Evolutionary conservation across 345 rosid species (phyloP).

Genomic region (Arabis hirsuta): DNA sequence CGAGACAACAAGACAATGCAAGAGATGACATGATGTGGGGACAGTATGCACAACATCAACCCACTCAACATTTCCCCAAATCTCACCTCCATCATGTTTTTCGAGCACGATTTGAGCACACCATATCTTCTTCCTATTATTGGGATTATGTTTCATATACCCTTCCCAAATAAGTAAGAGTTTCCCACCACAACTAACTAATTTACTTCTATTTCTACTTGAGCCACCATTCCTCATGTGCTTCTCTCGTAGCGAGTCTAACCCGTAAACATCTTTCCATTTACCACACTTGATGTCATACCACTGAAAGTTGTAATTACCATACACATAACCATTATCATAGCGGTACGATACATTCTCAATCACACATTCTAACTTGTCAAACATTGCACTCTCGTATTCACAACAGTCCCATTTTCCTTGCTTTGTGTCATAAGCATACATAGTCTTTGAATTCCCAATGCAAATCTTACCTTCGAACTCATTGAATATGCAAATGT

Average conservation of each 20-base stretch:
- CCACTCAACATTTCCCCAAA: slow-evolving; percentile 23
- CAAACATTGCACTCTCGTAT: neutral
- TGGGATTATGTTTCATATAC: neutral
- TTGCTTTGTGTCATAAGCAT: slow-evolving; percentile 9
- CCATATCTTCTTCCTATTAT: slow-evolving; percentile 7
- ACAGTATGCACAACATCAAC: slow-evolving; percentile 7
- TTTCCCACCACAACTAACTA: slow-evolving; percentile 25
- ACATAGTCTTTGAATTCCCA: neutral
- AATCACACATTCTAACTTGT: neutral
- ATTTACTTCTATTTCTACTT: neutral
- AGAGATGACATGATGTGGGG: neutral
- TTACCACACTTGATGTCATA: neutral
- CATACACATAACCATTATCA: too few relatives aligned
- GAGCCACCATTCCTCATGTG: neutral
- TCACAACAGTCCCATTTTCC: neutral
- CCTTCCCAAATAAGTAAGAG: slow-evolving; percentile 1
- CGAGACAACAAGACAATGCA: neutral
- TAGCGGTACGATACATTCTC: neutral
- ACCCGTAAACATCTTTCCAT: neutral
- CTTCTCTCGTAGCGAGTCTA: neutral
- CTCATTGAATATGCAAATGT: neutral
- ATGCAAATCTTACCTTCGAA: neutral
- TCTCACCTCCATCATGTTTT: neutral
- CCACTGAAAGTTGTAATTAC: neutral
- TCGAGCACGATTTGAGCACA: slow-evolving; percentile 10